phyloP scores from a whole-genome alignment of 345 rosid genomes.

The Gossypium mustelinum region DNA sequence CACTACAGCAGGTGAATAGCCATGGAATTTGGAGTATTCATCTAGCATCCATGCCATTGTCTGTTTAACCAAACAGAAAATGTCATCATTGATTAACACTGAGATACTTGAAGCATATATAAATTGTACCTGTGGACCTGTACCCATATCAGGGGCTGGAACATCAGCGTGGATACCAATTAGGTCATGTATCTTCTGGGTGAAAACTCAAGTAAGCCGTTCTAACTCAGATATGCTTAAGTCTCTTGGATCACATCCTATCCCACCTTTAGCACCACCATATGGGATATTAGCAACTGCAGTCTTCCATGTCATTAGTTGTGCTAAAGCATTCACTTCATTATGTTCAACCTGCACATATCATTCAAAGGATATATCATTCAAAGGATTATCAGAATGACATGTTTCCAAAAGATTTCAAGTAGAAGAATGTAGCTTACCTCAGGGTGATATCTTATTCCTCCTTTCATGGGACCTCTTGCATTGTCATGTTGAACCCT shows the following conservation, averaged over 20 bases:
- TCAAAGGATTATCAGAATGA: constrained; percentile 5
- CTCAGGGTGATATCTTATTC: constrained; percentile 97
- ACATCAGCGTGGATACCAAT: constrained; percentile 88
- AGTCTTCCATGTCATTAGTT: constrained; percentile 98
- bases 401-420: not conserved
- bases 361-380: not conserved
- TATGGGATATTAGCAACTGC: constrained; percentile 94
- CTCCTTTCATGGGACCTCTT: constrained; percentile 99
- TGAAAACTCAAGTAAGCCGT: constrained; percentile 85
- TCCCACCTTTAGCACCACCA: constrained; percentile 98
- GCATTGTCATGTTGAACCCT: constrained; percentile 96
- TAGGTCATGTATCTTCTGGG: constrained; percentile 89
- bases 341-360: constrained; percentile 74
- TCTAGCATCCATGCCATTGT: constrained; percentile 98
- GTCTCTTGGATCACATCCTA: constrained; percentile 74
- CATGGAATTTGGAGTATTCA: constrained; percentile 92
- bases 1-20: constrained; percentile 85
- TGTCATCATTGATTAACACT: too few relatives aligned
- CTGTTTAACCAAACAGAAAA: constrained; percentile 33
- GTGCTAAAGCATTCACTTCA: constrained; percentile 96
- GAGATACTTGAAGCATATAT: not conserved
- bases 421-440: constrained; percentile 26
- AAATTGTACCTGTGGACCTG: constrained; percentile 70
- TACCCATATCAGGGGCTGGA: constrained; percentile 99
- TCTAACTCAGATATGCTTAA: constrained; percentile 73